Conservation (phyloP, 306 rosid species). For the Cucumis hystrix region DNA sequence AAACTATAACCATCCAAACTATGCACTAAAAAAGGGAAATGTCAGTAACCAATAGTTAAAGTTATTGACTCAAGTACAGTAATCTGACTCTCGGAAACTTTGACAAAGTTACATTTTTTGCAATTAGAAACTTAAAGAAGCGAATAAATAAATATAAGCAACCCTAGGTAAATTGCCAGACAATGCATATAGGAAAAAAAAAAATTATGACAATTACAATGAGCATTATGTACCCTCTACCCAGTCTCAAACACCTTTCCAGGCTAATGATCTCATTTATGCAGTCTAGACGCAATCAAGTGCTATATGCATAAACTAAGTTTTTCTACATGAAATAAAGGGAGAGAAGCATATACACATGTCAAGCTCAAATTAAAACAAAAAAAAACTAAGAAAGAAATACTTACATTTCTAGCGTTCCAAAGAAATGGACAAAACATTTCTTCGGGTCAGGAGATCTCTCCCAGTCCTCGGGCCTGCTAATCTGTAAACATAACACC, state of each 20-base stretch:
- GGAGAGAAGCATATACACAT: neutral
- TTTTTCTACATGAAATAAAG: neutral
- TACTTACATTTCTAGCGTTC: conserved; percentile 86
- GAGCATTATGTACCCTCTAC: neutral
- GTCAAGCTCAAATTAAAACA: neutral
- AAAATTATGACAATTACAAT: neutral
- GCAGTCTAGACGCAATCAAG: neutral
- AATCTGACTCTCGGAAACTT: neutral
- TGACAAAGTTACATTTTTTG: neutral
- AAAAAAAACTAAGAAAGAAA: conserved; percentile 6
- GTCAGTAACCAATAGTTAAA: neutral
- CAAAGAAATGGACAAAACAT: conserved; percentile 84
- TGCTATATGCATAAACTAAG: neutral
- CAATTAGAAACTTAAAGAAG: neutral
- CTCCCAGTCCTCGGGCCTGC: conserved; percentile 90
- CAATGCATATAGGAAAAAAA: neutral
- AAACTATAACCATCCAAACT: neutral
- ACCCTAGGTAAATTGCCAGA: neutral
- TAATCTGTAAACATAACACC: conserved; percentile 50
- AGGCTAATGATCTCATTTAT: neutral
- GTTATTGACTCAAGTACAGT: neutral
- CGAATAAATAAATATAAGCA: neutral
- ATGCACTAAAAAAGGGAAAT: neutral
- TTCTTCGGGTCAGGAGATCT: conserved; percentile 81
- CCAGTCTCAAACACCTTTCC: neutral